Base-by-base conservation (phyloP, 139 green algal species). In the Picocystis salinarum region DNA sequence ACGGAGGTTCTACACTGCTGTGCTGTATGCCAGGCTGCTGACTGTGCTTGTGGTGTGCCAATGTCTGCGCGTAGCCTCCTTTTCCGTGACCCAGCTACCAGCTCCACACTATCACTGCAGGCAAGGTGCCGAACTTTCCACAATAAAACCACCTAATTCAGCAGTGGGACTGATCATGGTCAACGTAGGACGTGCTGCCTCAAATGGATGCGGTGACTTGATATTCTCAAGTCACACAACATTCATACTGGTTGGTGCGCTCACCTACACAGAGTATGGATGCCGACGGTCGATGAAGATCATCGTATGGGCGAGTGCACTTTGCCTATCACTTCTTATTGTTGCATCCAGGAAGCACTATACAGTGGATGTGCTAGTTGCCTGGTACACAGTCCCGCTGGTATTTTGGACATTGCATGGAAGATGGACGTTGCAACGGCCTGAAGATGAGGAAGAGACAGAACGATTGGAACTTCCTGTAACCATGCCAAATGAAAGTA, bases 261-360 rank as follows among this genome's bases (percentile, higher is more conserved):
- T 92, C 7, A 74, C 70, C 1, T 92, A 82, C 58, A 80, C 64
- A 30, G 69, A 82, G 55, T 88, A 89, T 30, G 80, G 80, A 25
- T 47, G 55, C 18, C 10, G 34, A 25, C 5, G 34, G 10, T n/a
- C 3, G 7, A 1, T 49, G 49, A 58, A 75, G 63, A 46, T 50
- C 9, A 46, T 72, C 3, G 25, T 50, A 1, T 70, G 79, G 53
- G 66, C 71, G 33, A 59, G 46, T 3, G 45, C 77, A 12, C 62
- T 55, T 0, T 28, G 69, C 17, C 48, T 89, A 39, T 71, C 57
- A 3, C 28, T 82, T 3, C 73, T 90, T 28, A 93, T 93, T 37
- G 56, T 93, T 1, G 79, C 81, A 4, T 82, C 70, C 12, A 61
- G 75, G 23, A 93, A 93, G 66, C 81, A 93, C 65, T 93, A 92